A percentile compares a stretch with the other conserved stretches of the same genome.
Evolutionary conservation across 2,329 filamentous ascomycete species (phyloP).

Genomic region (Drechmeria coniospora): DNA sequence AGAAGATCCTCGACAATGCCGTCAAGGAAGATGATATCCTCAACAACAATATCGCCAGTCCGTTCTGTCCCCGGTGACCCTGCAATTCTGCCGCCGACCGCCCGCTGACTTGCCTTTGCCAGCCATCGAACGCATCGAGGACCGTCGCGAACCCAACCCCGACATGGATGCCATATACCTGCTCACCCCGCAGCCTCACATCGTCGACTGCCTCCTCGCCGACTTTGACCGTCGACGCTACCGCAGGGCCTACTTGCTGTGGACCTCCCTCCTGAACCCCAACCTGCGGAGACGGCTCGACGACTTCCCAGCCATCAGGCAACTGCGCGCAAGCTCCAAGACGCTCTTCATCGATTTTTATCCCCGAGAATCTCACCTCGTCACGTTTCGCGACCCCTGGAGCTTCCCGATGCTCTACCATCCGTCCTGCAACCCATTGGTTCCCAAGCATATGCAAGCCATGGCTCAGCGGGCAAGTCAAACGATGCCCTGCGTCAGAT

Average conservation of each 20-base stretch:
- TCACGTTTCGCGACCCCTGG: constrained; percentile 88
- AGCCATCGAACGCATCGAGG: constrained; percentile 94
- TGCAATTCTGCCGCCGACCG: constrained; percentile 3
- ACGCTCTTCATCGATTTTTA: constrained; percentile 80
- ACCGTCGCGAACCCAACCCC: constrained; percentile 64
- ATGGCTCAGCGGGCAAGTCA: constrained; percentile 67
- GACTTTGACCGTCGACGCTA: constrained; percentile 82
- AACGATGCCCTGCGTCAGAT: not conserved
- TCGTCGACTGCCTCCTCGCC: constrained; percentile 85
- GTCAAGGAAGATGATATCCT: constrained; percentile 94
- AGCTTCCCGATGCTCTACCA: constrained; percentile 91
- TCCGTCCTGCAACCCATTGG: constrained; percentile 71
- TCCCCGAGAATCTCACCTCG: constrained; percentile 76
- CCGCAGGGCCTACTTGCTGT: constrained; percentile 63
- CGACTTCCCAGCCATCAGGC: constrained; percentile 48
- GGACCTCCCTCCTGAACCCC: constrained; percentile 63
- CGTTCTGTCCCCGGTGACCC: constrained; percentile 15
- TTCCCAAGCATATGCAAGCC: constrained; percentile 67
- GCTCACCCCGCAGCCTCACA: constrained; percentile 69
- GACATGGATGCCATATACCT: constrained; percentile 94
- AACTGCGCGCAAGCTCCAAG: constrained; percentile 65
- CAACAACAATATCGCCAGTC: constrained; percentile 91
- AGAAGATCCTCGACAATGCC: constrained; percentile 78
- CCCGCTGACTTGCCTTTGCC: constrained; percentile 9
- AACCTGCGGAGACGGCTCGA: constrained; percentile 60